Evolutionary conservation across 2,329 filamentous ascomycete genomes (phyloP).

Genomic region (Ceratocystis eucalypticola): DNA sequence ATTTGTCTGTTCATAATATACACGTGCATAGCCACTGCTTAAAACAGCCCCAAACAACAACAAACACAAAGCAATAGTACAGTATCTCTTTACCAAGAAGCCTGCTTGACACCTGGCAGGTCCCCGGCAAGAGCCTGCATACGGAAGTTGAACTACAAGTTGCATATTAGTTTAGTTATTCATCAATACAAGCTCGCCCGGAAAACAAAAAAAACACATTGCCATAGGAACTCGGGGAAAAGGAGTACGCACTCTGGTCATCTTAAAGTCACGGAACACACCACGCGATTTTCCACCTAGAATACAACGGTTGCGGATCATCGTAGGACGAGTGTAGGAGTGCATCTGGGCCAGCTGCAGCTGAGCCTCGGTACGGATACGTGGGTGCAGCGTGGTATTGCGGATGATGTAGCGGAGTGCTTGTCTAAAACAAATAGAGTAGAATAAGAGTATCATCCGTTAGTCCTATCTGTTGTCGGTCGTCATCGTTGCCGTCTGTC

Average conservation of each 20-base stretch:
- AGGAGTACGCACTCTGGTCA: conserved; percentile 60
- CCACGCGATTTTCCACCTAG: conserved; percentile 80
- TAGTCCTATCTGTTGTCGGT: not conserved
- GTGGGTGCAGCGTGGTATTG: conserved; percentile 72
- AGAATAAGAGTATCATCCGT: conserved; percentile 2
- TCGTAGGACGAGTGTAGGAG: conserved; percentile 81
- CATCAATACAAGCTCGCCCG: not conserved
- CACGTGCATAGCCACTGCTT: conserved; percentile 2
- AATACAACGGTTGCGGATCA: conserved; percentile 88
- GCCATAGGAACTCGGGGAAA: not conserved
- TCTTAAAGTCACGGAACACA: conserved; percentile 85
- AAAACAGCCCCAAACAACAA: not conserved
- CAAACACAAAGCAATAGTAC: not conserved
- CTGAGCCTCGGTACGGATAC: conserved; percentile 81
- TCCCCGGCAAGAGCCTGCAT: conserved; percentile 74
- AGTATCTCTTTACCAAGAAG: conserved; percentile 66
- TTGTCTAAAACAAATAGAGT: conserved; percentile 47
- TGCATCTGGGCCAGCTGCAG: conserved; percentile 92
- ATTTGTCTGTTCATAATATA: conserved; percentile 17
- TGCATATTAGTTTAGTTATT: not conserved
- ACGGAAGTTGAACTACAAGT: conserved; percentile 71
- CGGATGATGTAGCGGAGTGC: conserved; percentile 84
- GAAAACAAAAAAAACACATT: not conserved
- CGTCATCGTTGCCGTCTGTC: not conserved
- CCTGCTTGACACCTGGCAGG: conserved; percentile 86